These are phyloP conservation scores for Kluyveromyces siamensis DNA, from an alignment of 805 yeast species.

Conservation along the genomic window DNA sequence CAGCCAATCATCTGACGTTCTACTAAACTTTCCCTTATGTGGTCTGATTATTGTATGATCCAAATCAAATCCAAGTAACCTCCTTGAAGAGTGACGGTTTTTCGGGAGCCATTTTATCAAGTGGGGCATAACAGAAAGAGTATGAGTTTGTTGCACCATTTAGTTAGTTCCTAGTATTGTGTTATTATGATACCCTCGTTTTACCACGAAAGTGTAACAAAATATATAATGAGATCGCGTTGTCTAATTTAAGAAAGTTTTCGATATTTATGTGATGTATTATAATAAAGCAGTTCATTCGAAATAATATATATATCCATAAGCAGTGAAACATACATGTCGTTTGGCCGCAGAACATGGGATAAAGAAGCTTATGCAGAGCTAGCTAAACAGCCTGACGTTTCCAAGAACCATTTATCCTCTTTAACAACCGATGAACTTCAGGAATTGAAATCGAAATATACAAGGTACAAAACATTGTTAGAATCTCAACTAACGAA, in stretches of 20 bases:
- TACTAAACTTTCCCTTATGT: slow-evolving; percentile 45
- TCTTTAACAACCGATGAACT: slow-evolving; percentile 10
- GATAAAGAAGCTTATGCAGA: slow-evolving; percentile 54
- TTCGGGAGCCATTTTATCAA: slow-evolving; percentile 36
- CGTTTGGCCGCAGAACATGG: slow-evolving; percentile 64
- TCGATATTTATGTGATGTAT: background rate
- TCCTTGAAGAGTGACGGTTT: slow-evolving; percentile 1
- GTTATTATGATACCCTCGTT: too few species aligned
- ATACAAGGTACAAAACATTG: slow-evolving; percentile 17
- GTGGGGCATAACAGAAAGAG: slow-evolving; percentile 33
- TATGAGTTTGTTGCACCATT: slow-evolving; percentile 19
- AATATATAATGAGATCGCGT: too few species aligned
- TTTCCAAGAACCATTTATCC: slow-evolving; percentile 10
- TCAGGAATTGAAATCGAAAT: slow-evolving; percentile 10
- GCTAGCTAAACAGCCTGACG: slow-evolving; percentile 32
- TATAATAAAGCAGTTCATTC: too few species aligned
- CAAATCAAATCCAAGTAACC: slow-evolving; percentile 60
- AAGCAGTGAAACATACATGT: slow-evolving; percentile 7
- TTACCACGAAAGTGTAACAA: too few species aligned
- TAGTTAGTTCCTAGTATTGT: background rate
- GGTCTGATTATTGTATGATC: slow-evolving; percentile 64
- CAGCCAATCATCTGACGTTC: slow-evolving; percentile 65
- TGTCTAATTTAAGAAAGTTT: background rate
- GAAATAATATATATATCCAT: too few species aligned
- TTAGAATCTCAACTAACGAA: slow-evolving; percentile 21